Percentiles rank a stretch among this genome's conserved stretches.
Conservation (phyloP, 306 rosid species). For the Begonia loranthoides region DNA sequence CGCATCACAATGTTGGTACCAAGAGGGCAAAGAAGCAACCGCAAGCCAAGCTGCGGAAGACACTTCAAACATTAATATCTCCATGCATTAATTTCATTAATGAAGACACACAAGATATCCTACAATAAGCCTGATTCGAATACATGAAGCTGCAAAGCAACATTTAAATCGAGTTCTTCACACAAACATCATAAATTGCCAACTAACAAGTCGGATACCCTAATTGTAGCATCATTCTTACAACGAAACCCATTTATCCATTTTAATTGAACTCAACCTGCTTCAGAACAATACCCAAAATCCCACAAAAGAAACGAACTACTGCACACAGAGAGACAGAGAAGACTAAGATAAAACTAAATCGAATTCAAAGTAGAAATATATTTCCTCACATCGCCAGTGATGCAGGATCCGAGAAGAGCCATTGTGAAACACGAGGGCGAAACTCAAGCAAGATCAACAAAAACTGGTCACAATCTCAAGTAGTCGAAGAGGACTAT, state of each 20-base stretch:
- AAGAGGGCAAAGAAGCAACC: conserved; percentile 67
- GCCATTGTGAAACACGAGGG: conserved; percentile 26
- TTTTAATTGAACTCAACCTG: too few species aligned
- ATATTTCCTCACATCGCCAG: conserved; percentile 45
- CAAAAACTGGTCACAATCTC: not conserved
- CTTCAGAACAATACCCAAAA: not conserved
- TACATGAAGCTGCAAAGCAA: not conserved
- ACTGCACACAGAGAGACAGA: not conserved
- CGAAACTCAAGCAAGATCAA: not conserved
- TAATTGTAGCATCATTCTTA: too few species aligned
- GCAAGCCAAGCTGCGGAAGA: conserved; percentile 63
- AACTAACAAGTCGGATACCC: not conserved
- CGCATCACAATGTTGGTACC: conserved; percentile 67
- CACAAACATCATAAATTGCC: not conserved
- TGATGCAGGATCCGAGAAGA: conserved; percentile 53
- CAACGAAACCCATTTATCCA: too few species aligned
- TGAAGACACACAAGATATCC: not conserved
- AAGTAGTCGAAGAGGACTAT: not conserved
- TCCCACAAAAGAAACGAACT: not conserved
- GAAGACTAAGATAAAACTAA: not conserved
- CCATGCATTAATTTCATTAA: not conserved
- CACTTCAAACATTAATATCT: conserved; percentile 4
- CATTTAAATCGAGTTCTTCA: not conserved
- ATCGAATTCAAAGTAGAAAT: conserved; percentile 5
- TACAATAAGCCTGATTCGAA: not conserved